phyloP scores from a whole-genome alignment of 2,329 filamentous ascomycete species.

The Plectosphaerella sp. region DNA sequence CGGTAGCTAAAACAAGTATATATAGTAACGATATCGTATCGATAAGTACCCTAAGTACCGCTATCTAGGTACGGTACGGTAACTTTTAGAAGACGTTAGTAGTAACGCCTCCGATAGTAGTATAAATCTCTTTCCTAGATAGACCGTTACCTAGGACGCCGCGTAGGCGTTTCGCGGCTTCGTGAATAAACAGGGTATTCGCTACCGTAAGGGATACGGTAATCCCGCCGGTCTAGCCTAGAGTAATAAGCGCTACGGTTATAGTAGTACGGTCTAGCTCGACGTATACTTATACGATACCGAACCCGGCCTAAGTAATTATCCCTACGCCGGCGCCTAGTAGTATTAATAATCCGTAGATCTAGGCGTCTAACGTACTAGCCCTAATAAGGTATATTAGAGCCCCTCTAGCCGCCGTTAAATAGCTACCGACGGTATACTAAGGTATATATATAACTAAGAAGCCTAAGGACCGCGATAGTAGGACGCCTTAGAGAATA shows the following conservation, averaged over 20 bases:
- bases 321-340: slow-evolving; percentile 32
- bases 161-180: slow-evolving; percentile 18
- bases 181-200: slow-evolving; percentile 24
- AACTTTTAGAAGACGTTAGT: no score
- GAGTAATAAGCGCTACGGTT: no score
- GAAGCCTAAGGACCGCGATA: no score
- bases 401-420: slow-evolving; percentile 27
- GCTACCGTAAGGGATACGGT: slow-evolving; percentile 4
- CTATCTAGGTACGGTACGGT: no score
- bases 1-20: no score
- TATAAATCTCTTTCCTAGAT: slow-evolving; percentile 13
- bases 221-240: no score
- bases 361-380: slow-evolving; percentile 13
- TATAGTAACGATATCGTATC: no score
- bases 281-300: slow-evolving; percentile 5
- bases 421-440: slow-evolving; percentile 28
- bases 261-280: no score
- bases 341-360: slow-evolving; percentile 30
- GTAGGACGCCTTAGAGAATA: slow-evolving; percentile 20
- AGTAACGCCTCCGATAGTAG: no score
- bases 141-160: slow-evolving; percentile 15
- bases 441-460: slow-evolving; percentile 31
- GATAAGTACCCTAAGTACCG: no score
- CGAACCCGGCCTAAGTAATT: slow-evolving; percentile 25
- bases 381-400: slow-evolving; percentile 25